A percentile compares a stretch with the other conserved stretches of the same genome.
Conservation (phyloP, 2,329 filamentous ascomycete species). For the Lecanosticta acicola region DNA sequence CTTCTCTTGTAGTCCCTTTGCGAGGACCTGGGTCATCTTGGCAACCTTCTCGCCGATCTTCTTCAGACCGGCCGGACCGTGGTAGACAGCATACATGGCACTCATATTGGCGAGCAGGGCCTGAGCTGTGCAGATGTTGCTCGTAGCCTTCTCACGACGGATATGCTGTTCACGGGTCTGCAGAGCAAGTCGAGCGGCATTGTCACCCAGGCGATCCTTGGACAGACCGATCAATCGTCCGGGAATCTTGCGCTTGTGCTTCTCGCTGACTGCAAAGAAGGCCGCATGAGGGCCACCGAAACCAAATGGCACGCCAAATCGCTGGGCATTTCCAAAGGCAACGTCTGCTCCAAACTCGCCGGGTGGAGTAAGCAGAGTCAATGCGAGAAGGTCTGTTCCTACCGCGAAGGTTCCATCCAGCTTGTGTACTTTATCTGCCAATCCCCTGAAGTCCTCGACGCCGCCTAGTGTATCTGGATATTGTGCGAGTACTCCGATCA, state of each 20-base stretch:
- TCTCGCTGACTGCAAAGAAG: constrained; percentile 88
- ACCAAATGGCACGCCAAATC: constrained; percentile 86
- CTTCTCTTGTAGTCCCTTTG: constrained; percentile 45
- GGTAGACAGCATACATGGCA: constrained; percentile 89
- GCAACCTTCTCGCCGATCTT: constrained; percentile 75
- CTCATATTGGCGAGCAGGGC: constrained; percentile 93
- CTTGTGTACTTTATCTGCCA: constrained; percentile 73
- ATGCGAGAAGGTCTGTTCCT: constrained; percentile 80
- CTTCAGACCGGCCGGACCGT: constrained; percentile 77
- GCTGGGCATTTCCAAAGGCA: constrained; percentile 86
- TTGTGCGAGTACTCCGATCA: constrained; percentile 88
- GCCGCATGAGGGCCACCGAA: constrained; percentile 93
- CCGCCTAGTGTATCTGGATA: constrained; percentile 87
- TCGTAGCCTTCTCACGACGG: constrained; percentile 90
- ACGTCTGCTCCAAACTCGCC: constrained; percentile 95
- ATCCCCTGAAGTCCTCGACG: constrained; percentile 64
- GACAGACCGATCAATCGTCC: constrained; percentile 86
- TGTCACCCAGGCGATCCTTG: constrained; percentile 78
- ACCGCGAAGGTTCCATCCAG: constrained; percentile 76
- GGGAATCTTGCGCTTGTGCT: constrained; percentile 90
- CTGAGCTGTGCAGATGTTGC: constrained; percentile 95
- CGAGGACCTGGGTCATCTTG: constrained; percentile 61
- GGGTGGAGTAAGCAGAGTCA: constrained; percentile 82
- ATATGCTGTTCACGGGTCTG: constrained; percentile 97
- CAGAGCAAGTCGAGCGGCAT: constrained; percentile 74